phyloP scores from a whole-genome alignment of 192 early-diverging fungal genomes.

The Phycomyces blakesleeanus region DNA sequence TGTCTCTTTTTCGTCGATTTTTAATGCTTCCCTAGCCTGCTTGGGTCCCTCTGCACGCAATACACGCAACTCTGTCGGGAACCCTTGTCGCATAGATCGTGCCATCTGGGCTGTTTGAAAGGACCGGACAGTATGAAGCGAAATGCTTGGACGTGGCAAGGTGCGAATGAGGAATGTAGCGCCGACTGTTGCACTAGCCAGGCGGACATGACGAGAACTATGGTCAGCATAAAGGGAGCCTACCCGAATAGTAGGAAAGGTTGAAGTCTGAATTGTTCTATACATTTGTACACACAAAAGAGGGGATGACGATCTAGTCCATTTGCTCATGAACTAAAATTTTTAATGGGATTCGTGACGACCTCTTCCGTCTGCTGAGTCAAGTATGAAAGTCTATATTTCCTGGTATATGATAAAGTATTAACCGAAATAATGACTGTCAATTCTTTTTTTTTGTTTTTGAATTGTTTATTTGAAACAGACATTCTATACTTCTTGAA shows the following conservation, averaged over 20 bases:
- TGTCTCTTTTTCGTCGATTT: slow-evolving; percentile 26
- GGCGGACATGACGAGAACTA: not conserved
- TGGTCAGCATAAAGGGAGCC: too few relatives aligned
- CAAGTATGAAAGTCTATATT: too few relatives aligned
- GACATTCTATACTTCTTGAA: too few relatives aligned
- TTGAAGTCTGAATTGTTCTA: not conserved
- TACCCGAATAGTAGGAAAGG: slow-evolving; percentile 1
- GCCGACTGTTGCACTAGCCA: slow-evolving; percentile 3
- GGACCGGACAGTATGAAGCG: slow-evolving; percentile 1
- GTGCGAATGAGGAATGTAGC: slow-evolving; percentile 2
- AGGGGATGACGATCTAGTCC: not conserved
- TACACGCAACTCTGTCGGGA: slow-evolving; percentile 22
- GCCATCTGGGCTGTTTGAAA: not conserved
- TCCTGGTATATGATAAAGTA: too few relatives aligned
- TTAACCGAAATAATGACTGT: too few relatives aligned
- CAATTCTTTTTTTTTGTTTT: too few relatives aligned
- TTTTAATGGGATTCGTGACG: too few relatives aligned
- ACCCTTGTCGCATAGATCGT: slow-evolving; percentile 1
- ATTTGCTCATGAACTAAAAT: too few relatives aligned
- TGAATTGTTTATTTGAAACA: too few relatives aligned
- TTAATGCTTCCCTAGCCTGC: slow-evolving; percentile 22
- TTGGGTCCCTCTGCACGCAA: slow-evolving; percentile 29
- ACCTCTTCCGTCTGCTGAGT: too few relatives aligned
- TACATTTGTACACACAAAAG: not conserved
- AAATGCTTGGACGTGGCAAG: slow-evolving; percentile 2